These are phyloP conservation scores for Dalbergia cochinchinensis DNA, from an alignment of 306 rosid species.

Conservation along the genomic window DNA sequence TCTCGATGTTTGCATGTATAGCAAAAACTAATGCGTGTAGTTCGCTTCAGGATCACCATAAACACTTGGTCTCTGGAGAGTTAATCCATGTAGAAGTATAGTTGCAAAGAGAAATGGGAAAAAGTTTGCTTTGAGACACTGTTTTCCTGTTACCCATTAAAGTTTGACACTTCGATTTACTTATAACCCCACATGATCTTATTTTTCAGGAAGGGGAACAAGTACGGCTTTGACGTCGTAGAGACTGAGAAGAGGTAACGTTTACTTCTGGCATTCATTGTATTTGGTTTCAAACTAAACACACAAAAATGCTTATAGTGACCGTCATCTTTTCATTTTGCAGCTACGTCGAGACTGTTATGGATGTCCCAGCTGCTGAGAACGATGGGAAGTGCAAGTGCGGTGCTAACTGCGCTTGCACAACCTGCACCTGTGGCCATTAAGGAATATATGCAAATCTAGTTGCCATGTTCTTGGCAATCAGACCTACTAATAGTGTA, in stretches of 20 bases:
- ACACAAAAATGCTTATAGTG: background rate
- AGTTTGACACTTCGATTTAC: background rate
- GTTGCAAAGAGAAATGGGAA: background rate
- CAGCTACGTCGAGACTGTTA: constrained; percentile 63
- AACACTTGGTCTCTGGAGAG: constrained; percentile 1
- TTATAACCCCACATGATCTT: constrained; percentile 11
- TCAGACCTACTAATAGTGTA: constrained; percentile 43
- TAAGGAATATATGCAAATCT: constrained; percentile 33
- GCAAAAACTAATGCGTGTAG: background rate
- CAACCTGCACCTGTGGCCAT: constrained; percentile 66
- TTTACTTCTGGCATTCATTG: background rate
- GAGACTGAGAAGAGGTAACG: constrained; percentile 72
- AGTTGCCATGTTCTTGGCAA: constrained; percentile 40
- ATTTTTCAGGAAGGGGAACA: constrained; percentile 78
- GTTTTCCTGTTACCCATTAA: background rate
- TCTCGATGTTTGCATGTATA: background rate
- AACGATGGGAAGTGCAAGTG: constrained; percentile 81
- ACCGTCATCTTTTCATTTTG: constrained; percentile 3
- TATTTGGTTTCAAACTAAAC: background rate
- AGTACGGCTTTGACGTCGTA: constrained; percentile 59
- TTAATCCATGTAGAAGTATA: background rate
- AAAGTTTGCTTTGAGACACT: background rate
- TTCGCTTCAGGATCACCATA: background rate
- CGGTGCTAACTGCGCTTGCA: constrained; percentile 66
- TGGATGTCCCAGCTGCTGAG: constrained; percentile 74